Conservation (phyloP, 305 asterid genomes). For the Fraxinus paxiana region DNA sequence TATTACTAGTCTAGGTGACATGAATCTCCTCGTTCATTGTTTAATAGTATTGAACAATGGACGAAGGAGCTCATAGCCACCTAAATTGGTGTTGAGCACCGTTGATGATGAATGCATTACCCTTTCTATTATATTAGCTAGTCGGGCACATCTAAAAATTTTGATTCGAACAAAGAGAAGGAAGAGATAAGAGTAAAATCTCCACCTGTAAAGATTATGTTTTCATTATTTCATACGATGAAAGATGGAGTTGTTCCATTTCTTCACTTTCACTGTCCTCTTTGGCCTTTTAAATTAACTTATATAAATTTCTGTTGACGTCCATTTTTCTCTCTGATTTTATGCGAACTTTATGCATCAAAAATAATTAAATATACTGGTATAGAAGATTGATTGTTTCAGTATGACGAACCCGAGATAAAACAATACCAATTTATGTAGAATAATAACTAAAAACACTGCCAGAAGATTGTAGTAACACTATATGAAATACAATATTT, state of each 20-base stretch:
- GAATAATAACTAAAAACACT: background rate
- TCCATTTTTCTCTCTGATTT: background rate
- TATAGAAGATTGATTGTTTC: background rate
- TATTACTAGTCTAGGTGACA: background rate
- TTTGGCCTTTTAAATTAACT: background rate
- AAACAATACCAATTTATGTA: background rate
- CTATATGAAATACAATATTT: background rate
- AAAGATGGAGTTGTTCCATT: background rate
- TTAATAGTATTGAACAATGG: background rate
- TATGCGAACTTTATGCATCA: background rate
- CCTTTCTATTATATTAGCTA: background rate
- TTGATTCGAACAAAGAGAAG: background rate
- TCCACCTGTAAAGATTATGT: background rate
- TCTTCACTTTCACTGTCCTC: background rate
- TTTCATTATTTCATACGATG: background rate
- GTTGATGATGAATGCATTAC: background rate
- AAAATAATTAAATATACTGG: background rate
- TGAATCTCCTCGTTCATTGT: background rate
- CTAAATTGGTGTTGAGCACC: background rate
- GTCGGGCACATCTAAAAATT: background rate
- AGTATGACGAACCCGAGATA: background rate
- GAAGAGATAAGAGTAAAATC: background rate
- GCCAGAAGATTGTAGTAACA: background rate
- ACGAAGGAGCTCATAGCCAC: background rate
- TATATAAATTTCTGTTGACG: background rate